Evolutionary conservation across 192 early-diverging fungal genomes (phyloP), one percentile per base, ranked within the genome.

Genomic region (Martensiomyces pterosporus): DNA sequence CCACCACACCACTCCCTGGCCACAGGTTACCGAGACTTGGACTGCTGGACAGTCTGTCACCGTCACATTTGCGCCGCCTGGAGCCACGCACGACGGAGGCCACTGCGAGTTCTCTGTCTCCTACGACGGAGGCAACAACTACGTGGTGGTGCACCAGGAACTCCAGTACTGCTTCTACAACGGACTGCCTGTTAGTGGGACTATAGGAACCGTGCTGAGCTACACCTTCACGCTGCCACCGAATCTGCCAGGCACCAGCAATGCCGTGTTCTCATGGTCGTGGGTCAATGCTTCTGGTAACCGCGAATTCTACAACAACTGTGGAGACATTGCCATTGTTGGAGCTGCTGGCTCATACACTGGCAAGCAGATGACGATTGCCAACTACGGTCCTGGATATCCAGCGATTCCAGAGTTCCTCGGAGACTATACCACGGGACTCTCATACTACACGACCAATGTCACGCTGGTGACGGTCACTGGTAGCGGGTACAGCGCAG

Each of bases 251-350:
- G 43, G 60, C 12, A 25, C 73, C 2, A 46, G 39, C 35, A 21
- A 49, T 5, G 70, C 64, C 1, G 33, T 75, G 0, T 68, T 81
- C 21, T 72, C 71, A 2, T 87, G 84, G 82, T 61, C 75, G 3
- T 85, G 85, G 85, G 80, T 83, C 32, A 84, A 83, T 50, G 82
- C 83, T 0, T 38, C 75, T 8, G 82, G 79, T 0, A 83, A 83
- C 45, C 71, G 77, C 26, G 85, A 87, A 60, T 83, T 75, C 36
- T 87, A 87, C 50, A 80, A 73, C 47, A 81, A 80, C 38, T 82
- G 82, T 47, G 76, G 80, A 18, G 79, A 75, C 39, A 69, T 85
- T 39, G 39, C 49, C 0, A 75, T 75, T 17, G 48, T 53, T 0
- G 37, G 40, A 52, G 52, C 60, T 0, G 23, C 25, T 4, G 38